These are phyloP conservation scores for Tulasnella sp. DNA, from an alignment of 768 basidiomycete genomes.

Conservation along the genomic window DNA sequence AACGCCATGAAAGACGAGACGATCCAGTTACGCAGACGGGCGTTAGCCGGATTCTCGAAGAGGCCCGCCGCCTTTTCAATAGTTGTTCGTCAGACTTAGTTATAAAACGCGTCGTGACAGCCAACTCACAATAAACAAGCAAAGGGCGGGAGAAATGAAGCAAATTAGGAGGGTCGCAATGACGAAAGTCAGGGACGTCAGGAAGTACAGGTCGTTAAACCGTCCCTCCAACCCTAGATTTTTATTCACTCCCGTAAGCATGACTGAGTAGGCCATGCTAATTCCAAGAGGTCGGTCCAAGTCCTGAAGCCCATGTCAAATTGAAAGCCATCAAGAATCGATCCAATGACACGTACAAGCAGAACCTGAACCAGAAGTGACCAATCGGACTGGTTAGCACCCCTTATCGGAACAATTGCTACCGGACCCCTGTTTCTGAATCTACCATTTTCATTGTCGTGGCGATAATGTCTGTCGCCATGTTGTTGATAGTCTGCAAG, in stretches of 20 bases:
- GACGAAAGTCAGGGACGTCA: background rate
- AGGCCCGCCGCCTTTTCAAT: background rate
- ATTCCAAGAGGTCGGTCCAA: background rate
- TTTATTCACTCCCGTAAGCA: background rate
- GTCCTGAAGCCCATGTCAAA: background rate
- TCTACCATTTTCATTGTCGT: background rate
- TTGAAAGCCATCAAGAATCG: background rate
- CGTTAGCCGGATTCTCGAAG: background rate
- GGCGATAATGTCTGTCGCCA: background rate
- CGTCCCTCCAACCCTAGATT: background rate
- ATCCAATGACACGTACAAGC: background rate
- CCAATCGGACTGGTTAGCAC: background rate
- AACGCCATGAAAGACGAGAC: background rate
- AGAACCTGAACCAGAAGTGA: background rate
- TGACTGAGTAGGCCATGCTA: background rate
- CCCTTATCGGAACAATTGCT: background rate
- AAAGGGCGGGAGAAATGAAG: background rate
- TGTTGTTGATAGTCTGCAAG: background rate
- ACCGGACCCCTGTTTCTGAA: background rate
- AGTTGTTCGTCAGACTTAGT: background rate
- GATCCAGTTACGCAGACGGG: background rate
- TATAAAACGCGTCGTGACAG: background rate
- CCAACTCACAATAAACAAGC: background rate
- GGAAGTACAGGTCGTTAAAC: background rate
- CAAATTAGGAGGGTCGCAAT: background rate